phyloP scores from a whole-genome alignment of 2,329 filamentous ascomycete genomes.

The Ophiocordyceps camponoti-floridani region DNA sequence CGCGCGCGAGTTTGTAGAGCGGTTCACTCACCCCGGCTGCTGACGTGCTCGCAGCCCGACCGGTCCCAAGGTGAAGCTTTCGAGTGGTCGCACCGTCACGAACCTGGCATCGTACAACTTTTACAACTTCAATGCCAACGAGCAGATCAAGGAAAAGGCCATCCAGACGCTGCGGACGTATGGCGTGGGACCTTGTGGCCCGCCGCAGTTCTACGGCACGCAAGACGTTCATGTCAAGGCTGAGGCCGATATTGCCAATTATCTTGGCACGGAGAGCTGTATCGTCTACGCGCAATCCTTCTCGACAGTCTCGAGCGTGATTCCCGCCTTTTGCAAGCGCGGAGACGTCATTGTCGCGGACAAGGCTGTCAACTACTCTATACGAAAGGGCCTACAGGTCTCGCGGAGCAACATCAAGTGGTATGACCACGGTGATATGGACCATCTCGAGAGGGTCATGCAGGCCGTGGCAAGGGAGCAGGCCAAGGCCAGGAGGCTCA shows the following conservation, averaged over 20 bases:
- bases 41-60: constrained; percentile 42
- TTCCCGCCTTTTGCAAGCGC: constrained; percentile 90
- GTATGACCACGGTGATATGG: constrained; percentile 95
- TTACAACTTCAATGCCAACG: constrained; percentile 91
- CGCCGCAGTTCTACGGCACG: constrained; percentile 94
- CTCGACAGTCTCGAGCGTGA: constrained; percentile 90
- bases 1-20: not conserved
- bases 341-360: constrained; percentile 96
- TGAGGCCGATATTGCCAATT: constrained; percentile 81
- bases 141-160: constrained; percentile 84
- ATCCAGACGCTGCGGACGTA: constrained; percentile 89
- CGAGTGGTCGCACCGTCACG: constrained; percentile 74
- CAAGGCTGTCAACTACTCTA: constrained; percentile 80
- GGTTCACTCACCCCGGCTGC: not conserved
- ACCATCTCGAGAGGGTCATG: constrained; percentile 74
- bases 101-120: constrained; percentile 95
- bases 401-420: constrained; percentile 79
- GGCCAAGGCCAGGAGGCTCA: constrained; percentile 66
- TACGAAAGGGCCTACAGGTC: constrained; percentile 86
- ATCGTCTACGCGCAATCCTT: constrained; percentile 96
- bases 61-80: constrained; percentile 75
- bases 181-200: constrained; percentile 89
- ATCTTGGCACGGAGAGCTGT: constrained; percentile 70
- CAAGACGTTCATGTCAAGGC: constrained; percentile 98
- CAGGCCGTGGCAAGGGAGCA: constrained; percentile 77